Conservation (phyloP, 2,329 filamentous ascomycete species). For the Zarea fungicola region DNA sequence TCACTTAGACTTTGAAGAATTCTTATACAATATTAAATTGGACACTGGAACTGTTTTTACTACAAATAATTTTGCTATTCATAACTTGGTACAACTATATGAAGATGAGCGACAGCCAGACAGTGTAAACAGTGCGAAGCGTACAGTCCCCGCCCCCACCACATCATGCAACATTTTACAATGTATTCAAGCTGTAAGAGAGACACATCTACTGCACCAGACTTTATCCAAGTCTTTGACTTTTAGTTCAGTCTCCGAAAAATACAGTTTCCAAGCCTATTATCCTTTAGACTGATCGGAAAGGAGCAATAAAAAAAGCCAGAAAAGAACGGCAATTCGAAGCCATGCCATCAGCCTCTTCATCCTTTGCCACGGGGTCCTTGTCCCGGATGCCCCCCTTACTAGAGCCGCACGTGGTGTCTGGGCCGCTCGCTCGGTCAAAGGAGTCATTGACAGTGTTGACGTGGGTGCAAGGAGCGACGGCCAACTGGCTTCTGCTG, state of each 20-base stretch:
- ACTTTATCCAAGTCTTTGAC: no score
- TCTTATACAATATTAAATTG: neutral
- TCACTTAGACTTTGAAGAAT: neutral
- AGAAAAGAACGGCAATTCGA: neutral
- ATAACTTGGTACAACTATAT: neutral
- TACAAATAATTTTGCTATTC: neutral
- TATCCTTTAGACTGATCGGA: no score
- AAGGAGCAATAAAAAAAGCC: no score
- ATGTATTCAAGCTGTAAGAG: no score
- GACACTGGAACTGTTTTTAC: neutral
- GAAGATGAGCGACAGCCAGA: neutral
- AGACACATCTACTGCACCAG: no score
- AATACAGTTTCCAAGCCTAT: no score
- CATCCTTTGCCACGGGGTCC: constrained; percentile 20
- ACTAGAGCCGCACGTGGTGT: constrained; percentile 55
- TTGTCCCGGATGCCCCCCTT: constrained; percentile 55
- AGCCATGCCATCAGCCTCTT: constrained; percentile 2
- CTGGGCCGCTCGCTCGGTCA: constrained; percentile 46
- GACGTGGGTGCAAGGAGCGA: constrained; percentile 61
- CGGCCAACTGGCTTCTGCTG: constrained; percentile 60
- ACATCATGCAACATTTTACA: neutral
- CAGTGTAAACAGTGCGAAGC: constrained; percentile 2
- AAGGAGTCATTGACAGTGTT: constrained; percentile 54
- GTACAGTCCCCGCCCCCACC: constrained; percentile 17
- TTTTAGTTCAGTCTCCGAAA: no score